phyloP scores from a whole-genome alignment of 2,329 filamentous ascomycete genomes.

The Fusarium gaditjirri region DNA sequence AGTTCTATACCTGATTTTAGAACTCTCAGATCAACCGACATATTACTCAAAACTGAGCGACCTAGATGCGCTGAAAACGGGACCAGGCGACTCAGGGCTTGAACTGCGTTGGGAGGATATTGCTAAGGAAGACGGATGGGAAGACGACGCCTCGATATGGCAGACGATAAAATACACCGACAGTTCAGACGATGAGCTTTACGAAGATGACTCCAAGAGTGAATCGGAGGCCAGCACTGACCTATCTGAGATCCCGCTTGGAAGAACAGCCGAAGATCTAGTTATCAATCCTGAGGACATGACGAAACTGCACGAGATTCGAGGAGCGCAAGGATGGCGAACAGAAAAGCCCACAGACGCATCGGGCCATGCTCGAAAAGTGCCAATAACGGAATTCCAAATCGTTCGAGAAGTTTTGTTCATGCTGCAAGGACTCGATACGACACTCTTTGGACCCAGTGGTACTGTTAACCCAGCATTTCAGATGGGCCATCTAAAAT shows the following conservation, averaged over 20 bases:
- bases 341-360: slow-evolving; percentile 47
- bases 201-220: slow-evolving; percentile 51
- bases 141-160: slow-evolving; percentile 75
- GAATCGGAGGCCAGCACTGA: slow-evolving; percentile 48
- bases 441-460: slow-evolving; percentile 71
- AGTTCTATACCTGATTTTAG: slow-evolving; percentile 78
- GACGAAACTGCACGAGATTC: slow-evolving; percentile 46
- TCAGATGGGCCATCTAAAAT: slow-evolving; percentile 60
- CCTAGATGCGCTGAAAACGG: slow-evolving; percentile 63
- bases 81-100: slow-evolving; percentile 55
- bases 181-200: slow-evolving; percentile 67
- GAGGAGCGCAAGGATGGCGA: slow-evolving; percentile 52
- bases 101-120: slow-evolving; percentile 82
- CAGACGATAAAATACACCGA: slow-evolving; percentile 74
- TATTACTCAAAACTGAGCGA: slow-evolving; percentile 73
- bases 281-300: slow-evolving; percentile 50
- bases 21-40: slow-evolving; percentile 83
- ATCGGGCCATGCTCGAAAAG: slow-evolving; percentile 51
- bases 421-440: slow-evolving; percentile 84
- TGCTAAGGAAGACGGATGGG: slow-evolving; percentile 78
- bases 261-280: slow-evolving; percentile 47
- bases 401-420: slow-evolving; percentile 81
- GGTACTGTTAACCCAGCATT: slow-evolving; percentile 54
- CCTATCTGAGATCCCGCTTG: slow-evolving; percentile 42
- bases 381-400: slow-evolving; percentile 74